Conservation (phyloP, 2,329 filamentous ascomycete genomes). For the Arthroderma uncinatum region DNA sequence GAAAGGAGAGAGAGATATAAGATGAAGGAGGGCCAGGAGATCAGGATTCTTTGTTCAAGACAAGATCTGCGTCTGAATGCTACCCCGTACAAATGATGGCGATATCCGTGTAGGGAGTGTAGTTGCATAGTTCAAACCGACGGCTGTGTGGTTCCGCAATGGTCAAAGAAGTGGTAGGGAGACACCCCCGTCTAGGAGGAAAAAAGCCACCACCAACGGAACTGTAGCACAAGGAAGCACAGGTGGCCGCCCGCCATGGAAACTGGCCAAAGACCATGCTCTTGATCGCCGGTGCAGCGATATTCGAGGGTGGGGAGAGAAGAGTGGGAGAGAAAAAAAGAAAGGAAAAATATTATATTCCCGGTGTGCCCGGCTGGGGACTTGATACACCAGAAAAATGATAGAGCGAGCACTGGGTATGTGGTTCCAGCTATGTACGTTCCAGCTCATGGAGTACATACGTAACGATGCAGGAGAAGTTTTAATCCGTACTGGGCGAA, state of each 20-base stretch:
- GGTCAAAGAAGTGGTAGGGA: neutral
- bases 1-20: neutral
- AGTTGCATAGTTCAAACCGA: neutral
- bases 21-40: neutral
- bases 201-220: neutral
- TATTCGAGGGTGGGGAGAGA: neutral
- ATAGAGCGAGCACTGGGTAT: neutral
- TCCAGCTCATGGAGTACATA: slow-evolving; percentile 1
- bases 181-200: neutral
- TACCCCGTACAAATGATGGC: neutral
- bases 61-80: neutral
- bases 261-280: slow-evolving; percentile 2
- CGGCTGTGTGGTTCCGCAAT: neutral
- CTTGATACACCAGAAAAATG: neutral
- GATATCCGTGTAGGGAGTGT: neutral
- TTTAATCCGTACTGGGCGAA: neutral
- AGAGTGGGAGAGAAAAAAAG: neutral
- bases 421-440: slow-evolving; percentile 1
- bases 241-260: neutral
- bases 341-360: neutral
- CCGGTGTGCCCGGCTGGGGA: neutral
- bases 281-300: neutral
- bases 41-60: neutral
- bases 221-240: neutral
- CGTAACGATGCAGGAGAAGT: neutral